These are phyloP conservation scores for Myrica gale DNA, from an alignment of 306 rosid genomes.

Conservation along the genomic window DNA sequence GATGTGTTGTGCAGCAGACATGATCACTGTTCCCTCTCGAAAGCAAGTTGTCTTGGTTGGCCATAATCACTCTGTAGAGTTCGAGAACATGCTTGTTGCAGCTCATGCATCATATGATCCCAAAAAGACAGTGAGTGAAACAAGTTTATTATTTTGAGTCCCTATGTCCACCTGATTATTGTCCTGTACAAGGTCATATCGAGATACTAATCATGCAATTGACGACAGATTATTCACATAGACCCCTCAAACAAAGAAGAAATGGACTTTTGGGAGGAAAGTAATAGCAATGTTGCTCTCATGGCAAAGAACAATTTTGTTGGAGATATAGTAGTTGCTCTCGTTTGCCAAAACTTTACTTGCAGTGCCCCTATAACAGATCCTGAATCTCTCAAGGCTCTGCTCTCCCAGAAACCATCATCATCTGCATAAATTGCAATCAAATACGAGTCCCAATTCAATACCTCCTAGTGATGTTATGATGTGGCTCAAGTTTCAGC, in stretches of 20 bases:
- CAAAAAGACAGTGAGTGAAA: slow-evolving; percentile 63
- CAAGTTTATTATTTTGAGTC: slow-evolving; percentile 2
- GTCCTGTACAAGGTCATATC: not conserved
- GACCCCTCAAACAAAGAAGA: slow-evolving; percentile 64
- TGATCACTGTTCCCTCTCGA: slow-evolving; percentile 56
- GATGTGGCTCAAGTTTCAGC: too few species aligned
- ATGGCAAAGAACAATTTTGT: slow-evolving; percentile 64
- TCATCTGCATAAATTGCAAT: too few species aligned
- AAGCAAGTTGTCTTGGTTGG: slow-evolving; percentile 86
- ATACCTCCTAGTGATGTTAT: too few species aligned
- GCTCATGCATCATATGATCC: slow-evolving; percentile 75
- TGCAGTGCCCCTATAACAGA: slow-evolving; percentile 64
- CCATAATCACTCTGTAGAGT: slow-evolving; percentile 44
- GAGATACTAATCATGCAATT: not conserved
- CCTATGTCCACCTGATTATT: not conserved
- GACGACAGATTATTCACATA: slow-evolving; percentile 68
- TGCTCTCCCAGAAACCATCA: slow-evolving; percentile 42
- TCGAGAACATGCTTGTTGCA: slow-evolving; percentile 65
- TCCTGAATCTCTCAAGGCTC: slow-evolving; percentile 47
- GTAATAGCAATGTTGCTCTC: slow-evolving; percentile 58
- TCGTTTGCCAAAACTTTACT: slow-evolving; percentile 82
- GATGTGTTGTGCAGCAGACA: slow-evolving; percentile 89
- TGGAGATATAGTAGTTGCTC: slow-evolving; percentile 58
- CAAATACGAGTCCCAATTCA: too few species aligned
- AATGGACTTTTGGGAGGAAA: slow-evolving; percentile 79